Conservation (phyloP, 2,329 filamentous ascomycete genomes). For the Aureobasidium sp. region DNA sequence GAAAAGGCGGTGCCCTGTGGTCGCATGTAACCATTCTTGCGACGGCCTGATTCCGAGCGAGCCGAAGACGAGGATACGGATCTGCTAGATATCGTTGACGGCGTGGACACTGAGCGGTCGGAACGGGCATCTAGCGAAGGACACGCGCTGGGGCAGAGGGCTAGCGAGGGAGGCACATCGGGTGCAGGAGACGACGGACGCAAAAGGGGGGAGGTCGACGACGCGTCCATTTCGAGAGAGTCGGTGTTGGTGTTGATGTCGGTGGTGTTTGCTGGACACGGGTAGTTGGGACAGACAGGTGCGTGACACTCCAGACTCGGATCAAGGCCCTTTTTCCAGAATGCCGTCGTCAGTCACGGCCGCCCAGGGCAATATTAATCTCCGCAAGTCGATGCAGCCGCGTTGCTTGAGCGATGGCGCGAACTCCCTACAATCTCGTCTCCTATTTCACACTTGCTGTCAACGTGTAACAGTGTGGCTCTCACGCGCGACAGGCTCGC, state of each 20-base stretch:
- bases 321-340: neutral
- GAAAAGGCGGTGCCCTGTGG: constrained; percentile 85
- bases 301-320: neutral
- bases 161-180: constrained; percentile 52
- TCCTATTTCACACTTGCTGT: neutral
- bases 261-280: constrained; percentile 2
- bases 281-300: neutral
- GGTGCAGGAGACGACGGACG: constrained; percentile 57
- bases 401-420: constrained; percentile 9
- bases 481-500: neutral
- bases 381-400: constrained; percentile 10
- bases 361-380: constrained; percentile 6
- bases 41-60: constrained; percentile 41
- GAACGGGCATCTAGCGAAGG: constrained; percentile 56
- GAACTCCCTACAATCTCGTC: constrained; percentile 6
- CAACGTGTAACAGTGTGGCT: constrained; percentile 2
- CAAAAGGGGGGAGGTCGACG: constrained; percentile 18
- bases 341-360: constrained; percentile 4
- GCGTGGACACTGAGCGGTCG: constrained; percentile 42
- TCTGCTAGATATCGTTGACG: constrained; percentile 33
- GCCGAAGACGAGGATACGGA: constrained; percentile 45
- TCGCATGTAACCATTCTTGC: constrained; percentile 74
- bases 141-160: constrained; percentile 45
- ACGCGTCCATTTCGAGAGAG: neutral
- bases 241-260: neutral